Evolutionary conservation across 2,329 filamentous ascomycete species (phyloP).

Genomic region (Aureobasidium sp.): DNA sequence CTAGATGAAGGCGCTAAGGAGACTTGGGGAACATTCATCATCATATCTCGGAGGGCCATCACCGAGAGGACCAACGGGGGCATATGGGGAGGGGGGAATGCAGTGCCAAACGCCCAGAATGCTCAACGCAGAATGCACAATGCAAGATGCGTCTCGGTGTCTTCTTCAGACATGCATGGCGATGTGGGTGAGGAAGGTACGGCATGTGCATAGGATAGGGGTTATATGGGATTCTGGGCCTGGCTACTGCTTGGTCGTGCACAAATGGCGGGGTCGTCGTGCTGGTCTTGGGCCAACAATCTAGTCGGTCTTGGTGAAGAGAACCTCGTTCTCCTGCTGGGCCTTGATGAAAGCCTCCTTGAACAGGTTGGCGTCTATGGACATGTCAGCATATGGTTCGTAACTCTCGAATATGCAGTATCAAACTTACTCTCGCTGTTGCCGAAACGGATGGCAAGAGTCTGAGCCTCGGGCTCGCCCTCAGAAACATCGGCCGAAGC

Average conservation of each 20-base stretch:
- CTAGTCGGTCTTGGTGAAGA: constrained; percentile 48
- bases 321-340: constrained; percentile 86
- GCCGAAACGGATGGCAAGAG: constrained; percentile 92
- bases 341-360: constrained; percentile 97
- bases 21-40: constrained; percentile 4
- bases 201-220: constrained; percentile 2
- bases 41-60: constrained; percentile 1
- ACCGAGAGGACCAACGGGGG: background rate
- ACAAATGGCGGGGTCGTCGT: background rate
- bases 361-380: constrained; percentile 83
- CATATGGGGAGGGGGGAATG: constrained; percentile 1
- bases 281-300: background rate
- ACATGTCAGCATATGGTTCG: constrained; percentile 6
- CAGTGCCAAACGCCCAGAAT: constrained; percentile 16
- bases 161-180: background rate
- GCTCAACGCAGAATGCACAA: background rate
- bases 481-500: constrained; percentile 95
- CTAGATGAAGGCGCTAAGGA: constrained; percentile 5
- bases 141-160: constrained; percentile 7
- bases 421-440: constrained; percentile 79
- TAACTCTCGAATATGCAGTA: background rate
- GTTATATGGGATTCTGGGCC: constrained; percentile 1
- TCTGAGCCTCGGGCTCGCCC: constrained; percentile 92
- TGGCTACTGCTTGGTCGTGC: constrained; percentile 3
- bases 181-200: background rate